Base-by-base conservation (phyloP, 495 filamentous ascomycete genomes). In the Aspergillus mulundensis region DNA sequence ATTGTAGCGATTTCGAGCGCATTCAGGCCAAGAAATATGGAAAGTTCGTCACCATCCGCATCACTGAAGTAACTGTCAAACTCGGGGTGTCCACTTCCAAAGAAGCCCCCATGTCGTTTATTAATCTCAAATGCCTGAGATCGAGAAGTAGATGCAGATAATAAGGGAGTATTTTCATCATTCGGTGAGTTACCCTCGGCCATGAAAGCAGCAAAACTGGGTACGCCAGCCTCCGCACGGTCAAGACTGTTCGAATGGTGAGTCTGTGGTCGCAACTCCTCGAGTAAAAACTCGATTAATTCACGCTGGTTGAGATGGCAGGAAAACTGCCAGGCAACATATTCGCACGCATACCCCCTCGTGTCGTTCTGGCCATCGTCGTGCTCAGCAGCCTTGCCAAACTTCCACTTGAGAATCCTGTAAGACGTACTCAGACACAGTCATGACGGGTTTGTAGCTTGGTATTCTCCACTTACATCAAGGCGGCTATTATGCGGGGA, bases 1-100 rank as follows among this genome's bases (percentile, higher is more conserved):
- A 96, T 84, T 36, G 87, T 85, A 36, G 91, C 93, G 63, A 97
- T 92, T 66, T 97, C 93, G 15, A 97, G 73, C 14, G 88, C 91
- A 70, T 92, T 96, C 45, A 96, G 73, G 39, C 90, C 84, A 41
- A 80, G 81, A 62, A 91, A 93, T 6, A 85, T 78, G 7, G 82
- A 77, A 0, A 83, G 84, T 28, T 83, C 82, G 23, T 87, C 82
- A 5, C 80, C 73, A n/a, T 57, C 51, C 40, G 50, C 46, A 25
- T 62, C 59, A 8, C 55, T 38, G 20, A 54, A 40, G 16, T 44
- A 16, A 41, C 24, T 40, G 39, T 67, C 47, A n/a, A 39, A 21
- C 30, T 53, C 59, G 34, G 18, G 44, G 30, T 51, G 51, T 16
- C 42, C 32, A 7, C 39, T 59, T 19, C 51, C 57, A 32, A 48